These are phyloP conservation scores for Flaveria robusta DNA, from an alignment of 129 eudicot species.

Conservation along the genomic window DNA sequence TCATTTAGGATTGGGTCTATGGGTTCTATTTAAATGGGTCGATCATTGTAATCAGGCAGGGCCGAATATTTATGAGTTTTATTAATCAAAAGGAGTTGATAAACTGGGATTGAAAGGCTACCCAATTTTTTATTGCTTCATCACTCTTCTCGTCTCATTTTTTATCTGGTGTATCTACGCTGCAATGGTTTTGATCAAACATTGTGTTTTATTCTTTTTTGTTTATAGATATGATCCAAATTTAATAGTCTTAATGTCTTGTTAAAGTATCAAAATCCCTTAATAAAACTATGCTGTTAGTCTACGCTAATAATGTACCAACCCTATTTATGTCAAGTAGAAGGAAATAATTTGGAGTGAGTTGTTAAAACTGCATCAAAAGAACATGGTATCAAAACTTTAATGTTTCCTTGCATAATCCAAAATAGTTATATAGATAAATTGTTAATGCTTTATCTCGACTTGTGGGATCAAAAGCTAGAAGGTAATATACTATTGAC, in stretches of 20 bases:
- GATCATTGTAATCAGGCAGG: too few relatives aligned
- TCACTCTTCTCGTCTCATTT: too few relatives aligned
- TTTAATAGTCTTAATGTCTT: background rate
- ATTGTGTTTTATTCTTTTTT: too few relatives aligned
- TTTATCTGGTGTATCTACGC: too few relatives aligned
- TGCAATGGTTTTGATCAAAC: too few relatives aligned
- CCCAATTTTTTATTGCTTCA: too few relatives aligned
- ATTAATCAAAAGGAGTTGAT: too few relatives aligned
- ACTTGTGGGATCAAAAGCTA: background rate
- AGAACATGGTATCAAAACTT: background rate
- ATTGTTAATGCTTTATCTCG: background rate
- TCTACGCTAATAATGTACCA: background rate
- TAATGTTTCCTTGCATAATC: background rate
- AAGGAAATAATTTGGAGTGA: background rate
- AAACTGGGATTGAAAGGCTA: too few relatives aligned
- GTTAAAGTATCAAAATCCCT: background rate
- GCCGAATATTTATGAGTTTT: too few relatives aligned
- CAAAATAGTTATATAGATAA: background rate
- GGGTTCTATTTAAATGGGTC: too few relatives aligned
- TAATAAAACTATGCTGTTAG: background rate
- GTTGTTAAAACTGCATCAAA: background rate
- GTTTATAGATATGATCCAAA: too few relatives aligned
- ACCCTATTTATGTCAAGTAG: background rate
- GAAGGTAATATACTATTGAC: background rate
- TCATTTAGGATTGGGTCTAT: too few relatives aligned